A percentile compares a stretch with the other conserved stretches of the same genome.
These are phyloP conservation scores for Lactarius deliciosus DNA, from an alignment of 768 basidiomycete species.

Conservation along the genomic window DNA sequence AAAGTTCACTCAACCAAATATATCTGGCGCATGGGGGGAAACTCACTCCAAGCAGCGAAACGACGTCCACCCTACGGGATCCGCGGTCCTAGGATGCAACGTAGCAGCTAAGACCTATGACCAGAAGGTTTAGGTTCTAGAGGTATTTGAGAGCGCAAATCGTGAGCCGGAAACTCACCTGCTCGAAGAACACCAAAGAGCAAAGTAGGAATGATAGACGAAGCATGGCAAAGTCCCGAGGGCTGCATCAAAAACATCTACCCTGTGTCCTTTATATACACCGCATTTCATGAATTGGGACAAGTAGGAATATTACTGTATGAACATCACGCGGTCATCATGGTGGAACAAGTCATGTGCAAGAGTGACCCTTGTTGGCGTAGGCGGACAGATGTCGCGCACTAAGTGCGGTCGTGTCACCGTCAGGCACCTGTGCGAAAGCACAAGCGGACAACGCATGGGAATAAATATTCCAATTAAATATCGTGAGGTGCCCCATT, in stretches of 20 bases:
- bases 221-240: background rate
- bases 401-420: too few relatives aligned
- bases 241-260: too few relatives aligned
- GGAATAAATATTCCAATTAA: too few relatives aligned
- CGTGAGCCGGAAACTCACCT: background rate
- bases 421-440: too few relatives aligned
- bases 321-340: background rate
- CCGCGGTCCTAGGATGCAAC: background rate
- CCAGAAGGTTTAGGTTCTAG: background rate
- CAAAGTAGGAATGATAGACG: background rate
- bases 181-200: background rate
- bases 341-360: too few relatives aligned
- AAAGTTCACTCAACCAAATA: background rate
- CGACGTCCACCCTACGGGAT: background rate
- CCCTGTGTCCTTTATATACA: background rate
- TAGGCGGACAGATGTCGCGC: too few relatives aligned
- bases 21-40: background rate
- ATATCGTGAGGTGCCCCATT: too few relatives aligned
- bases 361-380: too few relatives aligned
- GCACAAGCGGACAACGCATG: too few relatives aligned
- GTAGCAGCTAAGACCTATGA: background rate
- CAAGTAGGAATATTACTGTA: background rate
- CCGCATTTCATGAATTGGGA: background rate
- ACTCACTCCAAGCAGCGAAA: slow-evolving; percentile 3
- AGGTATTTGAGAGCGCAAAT: background rate